Conservation (phyloP, 257 asterid genomes). For the Gentiana dahurica region DNA sequence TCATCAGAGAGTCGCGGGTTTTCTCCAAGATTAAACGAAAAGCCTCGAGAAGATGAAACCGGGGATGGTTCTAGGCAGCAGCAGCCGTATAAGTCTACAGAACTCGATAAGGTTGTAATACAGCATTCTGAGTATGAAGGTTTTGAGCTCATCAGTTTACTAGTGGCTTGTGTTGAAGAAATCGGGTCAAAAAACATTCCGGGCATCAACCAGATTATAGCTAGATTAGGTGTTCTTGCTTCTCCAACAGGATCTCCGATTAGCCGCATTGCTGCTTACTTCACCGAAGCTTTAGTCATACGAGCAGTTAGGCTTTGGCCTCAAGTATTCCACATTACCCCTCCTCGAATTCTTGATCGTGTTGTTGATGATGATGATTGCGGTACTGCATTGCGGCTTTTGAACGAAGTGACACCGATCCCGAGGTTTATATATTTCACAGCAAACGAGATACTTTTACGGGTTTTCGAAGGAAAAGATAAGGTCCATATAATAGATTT, state of each 20-base stretch:
- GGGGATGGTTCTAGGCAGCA: conserved; percentile 48
- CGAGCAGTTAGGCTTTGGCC: conserved; percentile 81
- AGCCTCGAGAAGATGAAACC: conserved; percentile 21
- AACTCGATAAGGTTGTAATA: conserved; percentile 16
- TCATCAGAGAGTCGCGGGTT: conserved; percentile 51
- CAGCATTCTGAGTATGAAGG: conserved; percentile 30
- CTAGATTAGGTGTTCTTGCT: conserved; percentile 83
- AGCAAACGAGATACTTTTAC: conserved; percentile 70
- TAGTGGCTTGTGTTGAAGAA: conserved; percentile 75
- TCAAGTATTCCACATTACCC: conserved; percentile 46
- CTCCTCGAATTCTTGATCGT: conserved; percentile 64
- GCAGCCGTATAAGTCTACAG: conserved; percentile 24
- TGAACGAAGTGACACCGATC: conserved; percentile 74
- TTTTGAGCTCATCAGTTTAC: conserved; percentile 61
- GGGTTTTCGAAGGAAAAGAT: conserved; percentile 75
- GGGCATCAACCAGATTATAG: conserved; percentile 46
- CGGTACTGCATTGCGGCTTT: conserved; percentile 42
- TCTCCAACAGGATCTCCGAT: conserved; percentile 75
- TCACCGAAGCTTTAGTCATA: conserved; percentile 74
- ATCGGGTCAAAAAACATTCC: conserved; percentile 47
- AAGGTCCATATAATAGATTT: conserved; percentile 84
- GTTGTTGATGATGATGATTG: conserved; percentile 54
- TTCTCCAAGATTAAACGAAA: conserved; percentile 28
- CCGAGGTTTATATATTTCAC: conserved; percentile 83
- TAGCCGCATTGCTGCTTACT: conserved; percentile 69